Conservation (phyloP, 2,329 filamentous ascomycete genomes). For the Thelonectria rubi region DNA sequence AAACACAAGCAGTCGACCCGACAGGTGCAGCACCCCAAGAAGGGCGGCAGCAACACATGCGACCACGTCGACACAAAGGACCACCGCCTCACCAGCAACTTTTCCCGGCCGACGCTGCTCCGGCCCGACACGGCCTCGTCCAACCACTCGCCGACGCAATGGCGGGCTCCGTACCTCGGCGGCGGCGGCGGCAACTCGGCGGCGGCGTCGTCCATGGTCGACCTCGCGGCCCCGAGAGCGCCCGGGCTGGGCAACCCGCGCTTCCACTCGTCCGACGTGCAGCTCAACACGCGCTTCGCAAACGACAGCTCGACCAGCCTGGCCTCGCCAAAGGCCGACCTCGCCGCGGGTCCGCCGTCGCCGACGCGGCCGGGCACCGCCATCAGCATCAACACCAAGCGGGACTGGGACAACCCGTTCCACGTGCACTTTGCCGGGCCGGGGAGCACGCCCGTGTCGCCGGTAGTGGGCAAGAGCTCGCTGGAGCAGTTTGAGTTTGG, state of each 20-base stretch:
- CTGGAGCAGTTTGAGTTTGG: constrained; percentile 54
- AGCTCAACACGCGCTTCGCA: constrained; percentile 49
- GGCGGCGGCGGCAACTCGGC: constrained; percentile 44
- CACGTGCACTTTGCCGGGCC: constrained; percentile 54
- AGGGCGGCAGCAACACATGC: constrained; percentile 4
- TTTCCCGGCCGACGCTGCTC: constrained; percentile 48
- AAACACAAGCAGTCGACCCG: constrained; percentile 32
- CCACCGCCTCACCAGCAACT: constrained; percentile 49
- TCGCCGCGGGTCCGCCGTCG: constrained; percentile 38
- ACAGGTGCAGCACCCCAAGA: constrained; percentile 28
- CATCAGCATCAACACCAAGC: constrained; percentile 49
- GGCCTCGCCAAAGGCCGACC: constrained; percentile 44
- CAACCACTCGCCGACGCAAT: constrained; percentile 39
- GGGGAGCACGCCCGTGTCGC: constrained; percentile 40
- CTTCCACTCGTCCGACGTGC: constrained; percentile 51
- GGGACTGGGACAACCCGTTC: constrained; percentile 59
- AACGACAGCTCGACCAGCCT: constrained; percentile 50
- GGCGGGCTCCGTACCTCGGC: constrained; percentile 48
- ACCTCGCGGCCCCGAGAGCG: constrained; percentile 49
- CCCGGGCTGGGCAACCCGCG: constrained; percentile 38
- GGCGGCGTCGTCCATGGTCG: constrained; percentile 56
- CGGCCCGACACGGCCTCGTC: constrained; percentile 55
- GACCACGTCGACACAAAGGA: constrained; percentile 25
- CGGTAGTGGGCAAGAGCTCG: constrained; percentile 47
- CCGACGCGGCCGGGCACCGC: constrained; percentile 48